Conservation (phyloP, 371 early-diverging fungal species). For the Mortierella sp. region DNA sequence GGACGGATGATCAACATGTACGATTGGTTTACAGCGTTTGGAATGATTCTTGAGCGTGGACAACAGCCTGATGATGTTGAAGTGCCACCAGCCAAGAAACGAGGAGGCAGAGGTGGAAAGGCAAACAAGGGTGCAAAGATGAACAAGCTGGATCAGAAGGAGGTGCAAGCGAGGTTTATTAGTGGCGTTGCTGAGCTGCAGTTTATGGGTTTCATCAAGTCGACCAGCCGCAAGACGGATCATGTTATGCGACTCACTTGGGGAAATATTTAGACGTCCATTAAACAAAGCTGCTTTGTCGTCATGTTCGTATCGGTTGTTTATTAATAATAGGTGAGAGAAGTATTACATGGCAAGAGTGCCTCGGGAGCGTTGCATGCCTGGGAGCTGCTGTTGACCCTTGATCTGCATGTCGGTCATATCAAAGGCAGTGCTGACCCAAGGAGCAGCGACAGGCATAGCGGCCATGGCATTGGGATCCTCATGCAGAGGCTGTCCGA, state of each 20-base stretch:
- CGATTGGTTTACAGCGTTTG: constrained; percentile 93
- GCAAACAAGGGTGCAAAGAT: constrained; percentile 28
- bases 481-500: constrained; percentile 47
- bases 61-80: constrained; percentile 21
- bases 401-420: constrained; percentile 12
- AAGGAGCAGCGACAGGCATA: constrained; percentile 46
- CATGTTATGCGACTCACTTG: constrained; percentile 92
- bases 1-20: constrained; percentile 94
- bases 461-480: constrained; percentile 47
- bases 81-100: constrained; percentile 24
- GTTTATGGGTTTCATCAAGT: constrained; percentile 90
- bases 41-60: constrained; percentile 69
- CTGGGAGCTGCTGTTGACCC: constrained; percentile 23
- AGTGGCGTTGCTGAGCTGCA: constrained; percentile 88
- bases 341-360: constrained; percentile 41
- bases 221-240: constrained; percentile 92
- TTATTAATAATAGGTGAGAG: neutral
- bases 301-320: neutral
- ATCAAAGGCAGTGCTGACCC: constrained; percentile 52
- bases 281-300: neutral
- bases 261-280: constrained; percentile 70
- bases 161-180: constrained; percentile 83
- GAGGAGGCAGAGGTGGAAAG: constrained; percentile 31
- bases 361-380: constrained; percentile 47
- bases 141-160: constrained; percentile 38